Conservation (phyloP, 2,329 filamentous ascomycete species). For the Trichoderma oligosporum region DNA sequence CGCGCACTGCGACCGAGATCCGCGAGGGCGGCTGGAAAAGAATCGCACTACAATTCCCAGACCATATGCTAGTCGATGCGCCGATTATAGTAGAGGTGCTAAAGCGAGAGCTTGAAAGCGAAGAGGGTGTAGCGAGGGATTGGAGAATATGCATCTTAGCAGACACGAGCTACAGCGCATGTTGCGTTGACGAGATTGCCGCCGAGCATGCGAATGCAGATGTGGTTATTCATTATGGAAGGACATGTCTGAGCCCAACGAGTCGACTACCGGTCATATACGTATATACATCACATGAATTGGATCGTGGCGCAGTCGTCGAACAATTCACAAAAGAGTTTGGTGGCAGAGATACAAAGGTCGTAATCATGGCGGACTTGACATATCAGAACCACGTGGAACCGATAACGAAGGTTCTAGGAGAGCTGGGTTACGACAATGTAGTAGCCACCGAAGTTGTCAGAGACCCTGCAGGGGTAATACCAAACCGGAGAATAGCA, state of each 20-base stretch:
- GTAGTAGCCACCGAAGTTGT: slow-evolving; percentile 68
- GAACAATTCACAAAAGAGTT: slow-evolving; percentile 67
- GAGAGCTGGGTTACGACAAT: slow-evolving; percentile 62
- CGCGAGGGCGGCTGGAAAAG: slow-evolving; percentile 65
- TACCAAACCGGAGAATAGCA: slow-evolving; percentile 76
- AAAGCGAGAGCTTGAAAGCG: slow-evolving; percentile 25
- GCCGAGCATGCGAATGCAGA: slow-evolving; percentile 91
- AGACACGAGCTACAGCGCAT: slow-evolving; percentile 95
- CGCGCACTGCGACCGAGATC: slow-evolving; percentile 73
- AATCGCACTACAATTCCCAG: slow-evolving; percentile 92
- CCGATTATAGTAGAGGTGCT: slow-evolving; percentile 68
- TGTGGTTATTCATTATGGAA: slow-evolving; percentile 89
- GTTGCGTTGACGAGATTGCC: slow-evolving; percentile 94
- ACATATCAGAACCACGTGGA: slow-evolving; percentile 76
- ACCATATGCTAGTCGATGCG: slow-evolving; percentile 84
- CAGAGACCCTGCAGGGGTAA: slow-evolving; percentile 71
- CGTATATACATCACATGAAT: slow-evolving; percentile 72
- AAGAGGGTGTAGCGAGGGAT: slow-evolving; percentile 19
- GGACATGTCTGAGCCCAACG: slow-evolving; percentile 87
- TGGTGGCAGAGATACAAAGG: slow-evolving; percentile 55
- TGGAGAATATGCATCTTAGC: slow-evolving; percentile 73
- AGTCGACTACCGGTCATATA: slow-evolving; percentile 83
- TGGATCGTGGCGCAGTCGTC: slow-evolving; percentile 58
- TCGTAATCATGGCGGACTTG: slow-evolving; percentile 85
- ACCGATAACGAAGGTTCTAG: slow-evolving; percentile 52